phyloP scores from a whole-genome alignment of 2,329 filamentous ascomycete species.

The Orbilia javanica region DNA sequence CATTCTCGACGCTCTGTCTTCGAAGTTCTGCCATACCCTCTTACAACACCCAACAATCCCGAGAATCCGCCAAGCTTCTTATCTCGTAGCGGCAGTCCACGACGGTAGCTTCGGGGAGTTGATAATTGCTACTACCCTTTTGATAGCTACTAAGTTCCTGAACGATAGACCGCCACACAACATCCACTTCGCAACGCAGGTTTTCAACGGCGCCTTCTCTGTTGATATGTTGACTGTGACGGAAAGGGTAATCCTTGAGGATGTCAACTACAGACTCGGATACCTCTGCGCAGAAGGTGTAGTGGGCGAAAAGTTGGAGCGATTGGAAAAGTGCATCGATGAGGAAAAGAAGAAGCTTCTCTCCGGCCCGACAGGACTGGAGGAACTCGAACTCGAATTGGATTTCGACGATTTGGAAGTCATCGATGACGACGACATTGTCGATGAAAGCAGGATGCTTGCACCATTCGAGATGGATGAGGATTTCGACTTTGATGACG shows the following conservation, averaged over 20 bases:
- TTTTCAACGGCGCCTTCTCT: conserved; percentile 47
- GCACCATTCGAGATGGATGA: conserved; percentile 53
- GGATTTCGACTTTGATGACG: conserved; percentile 52
- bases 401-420: conserved; percentile 35
- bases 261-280: conserved; percentile 52
- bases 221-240: conserved; percentile 46
- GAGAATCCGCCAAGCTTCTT: conserved; percentile 29
- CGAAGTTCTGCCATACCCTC: conserved; percentile 55
- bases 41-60: conserved; percentile 50
- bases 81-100: neutral
- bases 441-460: conserved; percentile 48
- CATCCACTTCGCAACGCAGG: conserved; percentile 52
- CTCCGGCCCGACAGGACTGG: conserved; percentile 20
- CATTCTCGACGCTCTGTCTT: conserved; percentile 55
- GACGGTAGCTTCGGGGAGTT: conserved; percentile 50
- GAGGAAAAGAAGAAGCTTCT: conserved; percentile 33
- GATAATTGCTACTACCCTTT: conserved; percentile 39
- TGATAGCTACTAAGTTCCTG: conserved; percentile 53
- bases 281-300: conserved; percentile 52
- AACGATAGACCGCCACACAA: conserved; percentile 55
- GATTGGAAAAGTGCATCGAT: conserved; percentile 31
- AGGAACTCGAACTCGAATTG: conserved; percentile 48
- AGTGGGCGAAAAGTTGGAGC: conserved; percentile 46
- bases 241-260: conserved; percentile 40
- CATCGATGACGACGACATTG: conserved; percentile 40